Evolutionary conservation across 169 alveolate genomes (phyloP), one percentile per base, ranked within the genome.

Genomic region (Plasmodium vivax): DNA sequence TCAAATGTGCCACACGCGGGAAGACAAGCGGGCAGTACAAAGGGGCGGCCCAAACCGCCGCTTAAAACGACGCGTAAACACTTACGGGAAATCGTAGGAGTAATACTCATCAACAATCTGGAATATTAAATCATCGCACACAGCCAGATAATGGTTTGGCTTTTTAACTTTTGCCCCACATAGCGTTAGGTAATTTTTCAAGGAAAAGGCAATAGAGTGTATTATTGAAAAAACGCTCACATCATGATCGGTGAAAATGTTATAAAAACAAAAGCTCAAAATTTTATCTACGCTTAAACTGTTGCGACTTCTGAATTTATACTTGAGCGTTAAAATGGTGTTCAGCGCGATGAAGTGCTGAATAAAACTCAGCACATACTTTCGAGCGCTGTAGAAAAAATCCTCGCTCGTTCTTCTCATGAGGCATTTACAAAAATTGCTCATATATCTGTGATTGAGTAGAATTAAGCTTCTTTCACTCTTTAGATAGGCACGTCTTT

Each of bases 361-460:
- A 47, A 85, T 85, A 36, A 75, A 85, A 54, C 58, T 56, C 80
- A 85, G 80, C 14, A 85, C 73, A 43, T 75, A 85, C 62, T 75
- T 85, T 85, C 87, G 32, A 47, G 85, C 43, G 43, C 93, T 85
- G 41, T 85, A 85, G 81, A 85, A 85, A 85, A 85, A 75, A 85
- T 85, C 77, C 27, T 43, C 62, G 14, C 80, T 36, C 56, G 87
- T 54, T 75, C 75, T 85, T 51, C 75, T 85, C 19, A 85, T 74
- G 34, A 85, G 77, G 41, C 43, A 32, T 38, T 85, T 74, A 54
- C 85, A 85, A 19, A 85, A 38, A 34, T 85, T 85, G 6, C 85
- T 32, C 85, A 85, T 34, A 77, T 43, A 85, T 47, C 16, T 85
- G 58, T 85, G 81, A 85, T 30, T 75, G 43, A 85, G 10, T 1